These are phyloP conservation scores for Aspergillus ruber DNA, from an alignment of 2,329 filamentous ascomycete genomes.

Conservation along the genomic window DNA sequence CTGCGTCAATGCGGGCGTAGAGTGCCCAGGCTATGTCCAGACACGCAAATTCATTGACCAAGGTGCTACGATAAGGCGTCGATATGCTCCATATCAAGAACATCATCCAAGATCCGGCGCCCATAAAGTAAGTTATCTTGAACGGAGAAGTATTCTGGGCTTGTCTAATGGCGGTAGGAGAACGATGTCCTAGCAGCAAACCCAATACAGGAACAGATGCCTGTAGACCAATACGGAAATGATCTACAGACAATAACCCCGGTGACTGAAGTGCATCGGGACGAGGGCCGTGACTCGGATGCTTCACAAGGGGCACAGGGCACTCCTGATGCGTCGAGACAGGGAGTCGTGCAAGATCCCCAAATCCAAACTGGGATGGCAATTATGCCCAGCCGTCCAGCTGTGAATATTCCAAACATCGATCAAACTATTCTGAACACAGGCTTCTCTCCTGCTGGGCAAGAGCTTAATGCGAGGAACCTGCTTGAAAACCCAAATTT, in stretches of 20 bases:
- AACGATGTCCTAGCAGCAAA: neutral
- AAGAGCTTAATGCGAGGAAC: neutral
- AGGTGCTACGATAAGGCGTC: constrained; percentile 33
- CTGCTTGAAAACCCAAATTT: neutral
- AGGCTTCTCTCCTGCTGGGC: neutral
- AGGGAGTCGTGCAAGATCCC: neutral
- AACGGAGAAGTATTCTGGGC: neutral
- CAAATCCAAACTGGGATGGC: neutral
- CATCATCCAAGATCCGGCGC: constrained; percentile 1
- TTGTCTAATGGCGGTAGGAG: neutral
- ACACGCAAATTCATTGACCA: constrained; percentile 40
- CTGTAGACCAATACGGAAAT: neutral
- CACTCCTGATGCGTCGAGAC: neutral
- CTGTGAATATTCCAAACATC: neutral
- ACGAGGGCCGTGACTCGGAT: neutral
- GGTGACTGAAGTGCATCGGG: neutral
- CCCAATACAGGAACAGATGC: neutral
- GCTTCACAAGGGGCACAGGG: neutral
- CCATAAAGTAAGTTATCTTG: neutral
- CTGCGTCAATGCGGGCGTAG: constrained; percentile 30
- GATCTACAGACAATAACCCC: neutral
- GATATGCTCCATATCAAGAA: constrained; percentile 35
- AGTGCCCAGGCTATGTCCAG: constrained; percentile 39
- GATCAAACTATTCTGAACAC: neutral
- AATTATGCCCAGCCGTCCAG: neutral